These are phyloP conservation scores for Pichia sp. DNA, from an alignment of 1,139 yeast genomes.

Conservation along the genomic window DNA sequence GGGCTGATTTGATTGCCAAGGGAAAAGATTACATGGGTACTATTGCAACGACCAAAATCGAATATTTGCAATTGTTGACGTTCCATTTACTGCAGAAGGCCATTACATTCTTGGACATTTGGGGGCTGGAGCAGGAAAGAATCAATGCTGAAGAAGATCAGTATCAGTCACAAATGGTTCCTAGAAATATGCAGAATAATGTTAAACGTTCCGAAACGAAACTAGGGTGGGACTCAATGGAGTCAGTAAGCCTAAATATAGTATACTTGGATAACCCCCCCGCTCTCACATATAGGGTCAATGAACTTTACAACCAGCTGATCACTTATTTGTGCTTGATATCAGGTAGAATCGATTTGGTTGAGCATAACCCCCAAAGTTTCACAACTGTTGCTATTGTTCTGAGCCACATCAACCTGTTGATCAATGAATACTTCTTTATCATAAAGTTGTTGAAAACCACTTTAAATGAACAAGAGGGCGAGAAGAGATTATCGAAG, in stretches of 20 bases:
- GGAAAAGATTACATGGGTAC: slow-evolving; percentile 82
- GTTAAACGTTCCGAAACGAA: background rate
- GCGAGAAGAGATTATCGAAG: slow-evolving; percentile 3
- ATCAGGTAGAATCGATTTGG: slow-evolving; percentile 65
- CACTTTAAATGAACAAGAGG: slow-evolving; percentile 33
- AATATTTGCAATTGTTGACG: slow-evolving; percentile 63
- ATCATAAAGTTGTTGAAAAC: slow-evolving; percentile 37
- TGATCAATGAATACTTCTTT: slow-evolving; percentile 43
- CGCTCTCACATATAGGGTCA: slow-evolving; percentile 59
- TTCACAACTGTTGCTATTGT: slow-evolving; percentile 60
- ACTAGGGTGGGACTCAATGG: slow-evolving; percentile 2
- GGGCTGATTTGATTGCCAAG: slow-evolving; percentile 81
- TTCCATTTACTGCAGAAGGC: slow-evolving; percentile 72
- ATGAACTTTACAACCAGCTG: slow-evolving; percentile 66
- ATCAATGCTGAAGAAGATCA: slow-evolving; percentile 10
- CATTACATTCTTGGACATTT: slow-evolving; percentile 61
- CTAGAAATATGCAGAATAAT: background rate
- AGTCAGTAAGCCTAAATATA: slow-evolving; percentile 15
- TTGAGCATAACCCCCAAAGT: slow-evolving; percentile 65
- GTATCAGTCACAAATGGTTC: background rate
- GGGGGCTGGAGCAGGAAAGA: slow-evolving; percentile 50
- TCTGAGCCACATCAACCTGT: slow-evolving; percentile 59
- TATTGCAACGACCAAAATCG: slow-evolving; percentile 56
- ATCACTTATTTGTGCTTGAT: slow-evolving; percentile 65
- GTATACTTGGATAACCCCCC: slow-evolving; percentile 48